Evolutionary conservation across 2,329 filamentous ascomycete species (phyloP).

Genomic region (Clarireedia sp.): DNA sequence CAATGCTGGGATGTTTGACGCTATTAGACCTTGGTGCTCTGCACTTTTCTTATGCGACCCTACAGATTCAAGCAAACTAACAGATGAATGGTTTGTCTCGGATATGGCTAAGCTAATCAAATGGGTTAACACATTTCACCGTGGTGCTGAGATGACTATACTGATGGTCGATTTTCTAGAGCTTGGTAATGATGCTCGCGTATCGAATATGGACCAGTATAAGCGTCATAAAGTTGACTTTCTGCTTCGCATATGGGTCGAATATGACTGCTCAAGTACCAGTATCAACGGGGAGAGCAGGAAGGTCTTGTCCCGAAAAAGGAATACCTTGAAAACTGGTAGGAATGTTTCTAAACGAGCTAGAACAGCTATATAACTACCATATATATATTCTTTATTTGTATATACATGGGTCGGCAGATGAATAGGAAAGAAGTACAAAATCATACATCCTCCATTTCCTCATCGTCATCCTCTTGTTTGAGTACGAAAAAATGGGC

Average conservation of each 20-base stretch:
- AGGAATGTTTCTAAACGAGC: no score
- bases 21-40: not conserved
- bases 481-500: no score
- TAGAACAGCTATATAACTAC: no score
- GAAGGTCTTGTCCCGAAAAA: no score
- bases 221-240: not conserved
- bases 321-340: no score
- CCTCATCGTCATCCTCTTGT: no score
- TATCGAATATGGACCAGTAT: not conserved
- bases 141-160: not conserved
- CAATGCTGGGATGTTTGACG: not conserved
- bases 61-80: not conserved
- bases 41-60: not conserved
- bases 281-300: no score
- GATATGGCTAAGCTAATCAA: not conserved
- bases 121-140: not conserved
- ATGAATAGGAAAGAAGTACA: no score
- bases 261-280: no score
- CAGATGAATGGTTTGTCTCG: not conserved
- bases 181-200: not conserved
- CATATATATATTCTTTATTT: no score
- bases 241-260: not conserved
- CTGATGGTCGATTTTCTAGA: not conserved
- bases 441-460: no score
- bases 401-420: no score